Evolutionary conservation across 208 protist genomes (phyloP).

Genomic region (Tritrichomonas musculus): DNA sequence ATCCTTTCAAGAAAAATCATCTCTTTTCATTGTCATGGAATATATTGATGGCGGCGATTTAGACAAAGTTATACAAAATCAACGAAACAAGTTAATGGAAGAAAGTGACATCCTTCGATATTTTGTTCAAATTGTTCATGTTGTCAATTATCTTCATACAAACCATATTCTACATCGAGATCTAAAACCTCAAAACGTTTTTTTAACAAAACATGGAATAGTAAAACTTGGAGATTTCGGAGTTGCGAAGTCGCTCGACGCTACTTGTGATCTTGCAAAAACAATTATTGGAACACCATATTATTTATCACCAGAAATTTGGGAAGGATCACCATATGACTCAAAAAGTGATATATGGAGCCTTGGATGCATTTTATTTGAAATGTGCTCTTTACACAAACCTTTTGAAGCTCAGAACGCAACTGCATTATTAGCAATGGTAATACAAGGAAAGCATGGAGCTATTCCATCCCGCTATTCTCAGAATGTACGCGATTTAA

Average conservation of each 20-base stretch:
- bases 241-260: slow-evolving; percentile 11
- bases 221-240: slow-evolving; percentile 47
- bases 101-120: neutral
- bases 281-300: slow-evolving; percentile 38
- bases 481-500: neutral
- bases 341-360: neutral
- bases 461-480: neutral
- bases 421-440: neutral
- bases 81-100: neutral
- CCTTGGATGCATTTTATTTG: neutral
- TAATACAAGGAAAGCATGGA: neutral
- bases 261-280: slow-evolving; percentile 23
- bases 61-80: neutral
- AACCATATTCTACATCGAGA: slow-evolving; percentile 47
- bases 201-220: slow-evolving; percentile 21
- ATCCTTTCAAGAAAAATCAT: neutral
- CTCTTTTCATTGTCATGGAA: slow-evolving; percentile 44
- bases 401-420: neutral
- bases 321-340: neutral
- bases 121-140: slow-evolving; percentile 40
- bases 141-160: slow-evolving; percentile 35
- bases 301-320: slow-evolving; percentile 38
- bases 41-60: slow-evolving; percentile 44
- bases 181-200: slow-evolving; percentile 45
- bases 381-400: neutral